These are phyloP conservation scores for Saccharomycopsis vini DNA, from an alignment of 805 yeast species.

Conservation along the genomic window DNA sequence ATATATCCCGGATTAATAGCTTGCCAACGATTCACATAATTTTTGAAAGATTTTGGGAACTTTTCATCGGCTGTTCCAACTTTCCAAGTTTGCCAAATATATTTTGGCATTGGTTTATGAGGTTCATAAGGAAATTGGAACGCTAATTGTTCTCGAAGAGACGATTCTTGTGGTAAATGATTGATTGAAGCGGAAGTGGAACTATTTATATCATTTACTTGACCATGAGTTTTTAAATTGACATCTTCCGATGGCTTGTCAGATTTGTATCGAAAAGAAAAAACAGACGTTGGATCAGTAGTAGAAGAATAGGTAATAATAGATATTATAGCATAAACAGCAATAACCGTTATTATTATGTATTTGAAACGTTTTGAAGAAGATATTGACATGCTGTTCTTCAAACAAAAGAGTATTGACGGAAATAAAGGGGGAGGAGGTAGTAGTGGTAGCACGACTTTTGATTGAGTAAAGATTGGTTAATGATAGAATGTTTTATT, in stretches of 20 bases:
- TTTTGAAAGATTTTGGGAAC: slow-evolving; percentile 46
- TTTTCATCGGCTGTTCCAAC: slow-evolving; percentile 44
- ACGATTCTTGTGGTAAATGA: not conserved
- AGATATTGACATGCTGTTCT: too few species aligned
- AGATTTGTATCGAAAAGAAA: slow-evolving; percentile 7
- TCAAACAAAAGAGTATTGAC: too few species aligned
- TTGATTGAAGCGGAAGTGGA: not conserved
- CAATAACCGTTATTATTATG: too few species aligned
- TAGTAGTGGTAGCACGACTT: too few species aligned
- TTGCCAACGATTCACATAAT: slow-evolving; percentile 56
- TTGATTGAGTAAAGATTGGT: too few species aligned
- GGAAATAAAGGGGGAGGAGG: too few species aligned
- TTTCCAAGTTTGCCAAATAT: slow-evolving; percentile 95
- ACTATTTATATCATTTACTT: not conserved
- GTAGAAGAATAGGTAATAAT: too few species aligned
- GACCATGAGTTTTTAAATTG: slow-evolving; percentile 8
- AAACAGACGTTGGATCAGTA: too few species aligned
- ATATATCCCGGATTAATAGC: slow-evolving; percentile 51
- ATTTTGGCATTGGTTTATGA: slow-evolving; percentile 55
- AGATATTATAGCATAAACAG: too few species aligned
- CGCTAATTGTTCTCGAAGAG: slow-evolving; percentile 50
- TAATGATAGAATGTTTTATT: too few species aligned
- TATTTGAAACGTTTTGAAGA: too few species aligned
- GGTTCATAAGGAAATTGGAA: slow-evolving; percentile 71
- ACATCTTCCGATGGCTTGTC: not conserved